Evolutionary conservation across 768 basidiomycete genomes (phyloP).

Genomic region (Lactarius hatsudake): DNA sequence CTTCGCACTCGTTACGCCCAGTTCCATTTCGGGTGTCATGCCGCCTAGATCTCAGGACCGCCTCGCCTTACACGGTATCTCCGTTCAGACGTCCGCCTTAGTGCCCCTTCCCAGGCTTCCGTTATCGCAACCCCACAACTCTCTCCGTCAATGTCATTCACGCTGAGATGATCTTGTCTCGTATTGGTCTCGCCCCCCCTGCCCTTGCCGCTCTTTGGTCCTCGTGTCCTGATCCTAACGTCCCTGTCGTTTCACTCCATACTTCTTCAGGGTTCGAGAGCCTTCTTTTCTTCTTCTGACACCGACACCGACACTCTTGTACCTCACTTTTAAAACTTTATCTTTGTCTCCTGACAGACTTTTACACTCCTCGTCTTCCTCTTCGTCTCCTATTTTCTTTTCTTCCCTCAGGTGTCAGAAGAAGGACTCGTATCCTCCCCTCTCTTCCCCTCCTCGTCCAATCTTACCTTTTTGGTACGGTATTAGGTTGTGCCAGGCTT

Average conservation of each 20-base stretch:
- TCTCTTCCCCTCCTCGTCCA: not conserved
- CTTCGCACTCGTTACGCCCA: slow-evolving; percentile 14
- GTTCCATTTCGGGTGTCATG: not conserved
- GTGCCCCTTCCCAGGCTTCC: slow-evolving; percentile 15
- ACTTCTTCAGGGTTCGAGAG: not conserved
- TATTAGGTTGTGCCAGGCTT: slow-evolving; percentile 5
- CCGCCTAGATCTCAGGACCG: slow-evolving; percentile 15
- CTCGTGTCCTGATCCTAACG: slow-evolving; percentile 2
- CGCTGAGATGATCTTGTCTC: not conserved
- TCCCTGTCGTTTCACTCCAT: not conserved
- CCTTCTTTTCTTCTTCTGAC: not conserved
- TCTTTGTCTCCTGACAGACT: slow-evolving; percentile 1
- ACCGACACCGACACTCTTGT: not conserved
- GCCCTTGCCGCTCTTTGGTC: slow-evolving; percentile 1
- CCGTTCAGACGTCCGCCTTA: slow-evolving; percentile 11
- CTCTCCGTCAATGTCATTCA: not conserved
- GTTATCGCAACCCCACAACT: slow-evolving; percentile 21
- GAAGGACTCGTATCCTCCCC: not conserved
- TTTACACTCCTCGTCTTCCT: not conserved
- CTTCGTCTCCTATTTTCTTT: not conserved
- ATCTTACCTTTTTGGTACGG: not conserved
- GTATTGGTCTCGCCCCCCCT: not conserved
- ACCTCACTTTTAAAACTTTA: slow-evolving; percentile 17
- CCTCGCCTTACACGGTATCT: slow-evolving; percentile 17
- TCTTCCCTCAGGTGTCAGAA: not conserved